Percentiles rank a stretch among this genome's conserved stretches.
Evolutionary conservation across 306 rosid genomes (phyloP).

Genomic region (Acacia confusa): DNA sequence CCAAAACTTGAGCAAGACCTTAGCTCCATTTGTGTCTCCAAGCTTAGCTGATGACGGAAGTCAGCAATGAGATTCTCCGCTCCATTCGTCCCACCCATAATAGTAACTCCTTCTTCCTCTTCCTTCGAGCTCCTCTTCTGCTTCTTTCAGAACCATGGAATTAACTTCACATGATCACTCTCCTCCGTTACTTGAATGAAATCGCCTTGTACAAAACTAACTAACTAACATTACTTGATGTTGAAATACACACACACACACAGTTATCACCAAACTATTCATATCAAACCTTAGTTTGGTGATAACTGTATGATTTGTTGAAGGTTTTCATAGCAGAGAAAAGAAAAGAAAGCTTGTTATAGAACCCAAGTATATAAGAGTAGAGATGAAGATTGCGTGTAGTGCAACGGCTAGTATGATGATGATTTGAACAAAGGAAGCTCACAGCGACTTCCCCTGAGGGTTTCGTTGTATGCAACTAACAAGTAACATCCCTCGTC

Average conservation of each 20-base stretch:
- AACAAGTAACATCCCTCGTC: background rate
- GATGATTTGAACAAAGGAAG: background rate
- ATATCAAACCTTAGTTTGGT: no score
- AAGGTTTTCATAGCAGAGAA: background rate
- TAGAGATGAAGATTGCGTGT: background rate
- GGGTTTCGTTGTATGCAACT: background rate
- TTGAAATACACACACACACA: background rate
- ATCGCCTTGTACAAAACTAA: background rate
- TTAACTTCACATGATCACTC: no score
- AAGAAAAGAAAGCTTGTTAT: background rate
- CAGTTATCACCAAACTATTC: no score
- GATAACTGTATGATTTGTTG: background rate
- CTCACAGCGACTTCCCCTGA: background rate
- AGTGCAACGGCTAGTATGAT: background rate
- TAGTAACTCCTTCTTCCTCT: background rate
- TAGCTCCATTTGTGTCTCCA: slow-evolving; percentile 34
- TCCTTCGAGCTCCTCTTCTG: no score
- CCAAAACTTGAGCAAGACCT: background rate
- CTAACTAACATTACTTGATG: background rate
- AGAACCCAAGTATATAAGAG: background rate
- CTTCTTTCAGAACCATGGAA: no score
- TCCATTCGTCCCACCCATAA: background rate
- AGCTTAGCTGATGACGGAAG: slow-evolving; percentile 38
- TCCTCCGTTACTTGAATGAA: background rate
- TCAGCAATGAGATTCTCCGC: slow-evolving; percentile 49